Evolutionary conservation across 371 early-diverging fungal genomes (phyloP), one percentile per base, ranked within the genome.

Genomic region (Capniomyces stellatus): DNA sequence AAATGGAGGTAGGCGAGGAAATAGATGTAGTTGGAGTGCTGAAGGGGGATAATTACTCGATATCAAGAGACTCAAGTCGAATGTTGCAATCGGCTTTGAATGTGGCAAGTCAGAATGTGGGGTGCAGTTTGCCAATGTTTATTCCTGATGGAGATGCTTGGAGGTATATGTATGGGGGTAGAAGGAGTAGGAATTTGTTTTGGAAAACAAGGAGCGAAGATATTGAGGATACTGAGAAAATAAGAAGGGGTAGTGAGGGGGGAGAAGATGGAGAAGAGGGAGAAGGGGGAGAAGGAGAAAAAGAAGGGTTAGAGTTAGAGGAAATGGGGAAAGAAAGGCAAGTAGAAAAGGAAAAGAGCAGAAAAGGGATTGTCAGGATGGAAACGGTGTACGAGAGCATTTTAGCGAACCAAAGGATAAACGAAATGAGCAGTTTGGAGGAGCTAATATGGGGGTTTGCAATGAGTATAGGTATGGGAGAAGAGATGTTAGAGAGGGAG

Each of bases 121-220:
- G 69, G 13, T 87, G 87, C 60, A 64, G 62, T 28, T 64, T 86
- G 25, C 86, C 89, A 19, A 76, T 77, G 10, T 88, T 87, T 71
- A 74, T 83, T 3, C 83, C 82, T 0, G 74, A 75, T 2, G 85
- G 84, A 8, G 79, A 81, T 15, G 59, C 68, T 6, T 73, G 82
- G 57, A 74, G 76, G 58, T 61, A 56, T 18, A 62, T 82, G 57
- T 87, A 75, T 57, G 70, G 67, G 1, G 89, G 67, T 39, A 55
- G 62, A 31, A 49, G 28, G 28, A 29, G 29, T 27, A 35, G 35
- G 6, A 35, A 35, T 35, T 10, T 10, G 6, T 10, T 10, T 35
- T 10, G 15, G 6, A 35, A 35, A 10, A 35, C 6, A 10, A 35
- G 15, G 15, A 35, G 15, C 15, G 35, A 10, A 15, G 35, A 35